Evolutionary conservation across 1,284 basidiomycete genomes (phyloP).

Genomic region (Irpex sp.): DNA sequence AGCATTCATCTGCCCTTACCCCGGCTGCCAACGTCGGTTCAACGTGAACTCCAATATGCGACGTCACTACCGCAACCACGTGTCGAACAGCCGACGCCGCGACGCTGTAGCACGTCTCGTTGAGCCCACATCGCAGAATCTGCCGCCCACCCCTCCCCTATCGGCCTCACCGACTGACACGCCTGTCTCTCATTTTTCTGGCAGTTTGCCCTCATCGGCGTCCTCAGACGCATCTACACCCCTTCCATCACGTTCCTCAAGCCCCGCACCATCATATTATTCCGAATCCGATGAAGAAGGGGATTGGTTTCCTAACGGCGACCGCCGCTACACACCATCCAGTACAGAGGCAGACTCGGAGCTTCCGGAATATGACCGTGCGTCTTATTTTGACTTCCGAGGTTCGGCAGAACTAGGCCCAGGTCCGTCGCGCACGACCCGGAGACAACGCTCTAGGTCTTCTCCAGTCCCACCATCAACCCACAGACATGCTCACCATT

Average conservation of each 20-base stretch:
- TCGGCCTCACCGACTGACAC: neutral
- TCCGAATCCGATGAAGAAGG: neutral
- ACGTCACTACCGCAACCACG: conserved; percentile 36
- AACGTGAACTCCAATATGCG: conserved; percentile 45
- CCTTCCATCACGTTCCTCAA: neutral
- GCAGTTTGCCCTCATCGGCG: neutral
- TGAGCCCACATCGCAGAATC: neutral
- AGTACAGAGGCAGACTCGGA: neutral
- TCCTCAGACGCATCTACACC: neutral
- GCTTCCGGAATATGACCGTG: neutral
- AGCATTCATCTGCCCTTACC: conserved; percentile 36
- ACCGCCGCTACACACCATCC: neutral
- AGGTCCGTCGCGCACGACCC: neutral
- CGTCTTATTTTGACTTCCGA: neutral
- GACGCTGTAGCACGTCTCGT: neutral
- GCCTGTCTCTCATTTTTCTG: neutral
- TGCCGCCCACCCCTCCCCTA: neutral
- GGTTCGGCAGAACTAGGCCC: neutral
- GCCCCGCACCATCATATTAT: neutral
- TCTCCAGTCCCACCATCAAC: neutral
- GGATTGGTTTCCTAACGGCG: neutral
- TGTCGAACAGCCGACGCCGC: conserved; percentile 8
- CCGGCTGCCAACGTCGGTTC: conserved; percentile 37
- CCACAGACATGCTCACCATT: neutral
- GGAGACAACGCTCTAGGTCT: neutral